phyloP scores from a whole-genome alignment of 2,329 filamentous ascomycete genomes.

The Cordyceps militaris region DNA sequence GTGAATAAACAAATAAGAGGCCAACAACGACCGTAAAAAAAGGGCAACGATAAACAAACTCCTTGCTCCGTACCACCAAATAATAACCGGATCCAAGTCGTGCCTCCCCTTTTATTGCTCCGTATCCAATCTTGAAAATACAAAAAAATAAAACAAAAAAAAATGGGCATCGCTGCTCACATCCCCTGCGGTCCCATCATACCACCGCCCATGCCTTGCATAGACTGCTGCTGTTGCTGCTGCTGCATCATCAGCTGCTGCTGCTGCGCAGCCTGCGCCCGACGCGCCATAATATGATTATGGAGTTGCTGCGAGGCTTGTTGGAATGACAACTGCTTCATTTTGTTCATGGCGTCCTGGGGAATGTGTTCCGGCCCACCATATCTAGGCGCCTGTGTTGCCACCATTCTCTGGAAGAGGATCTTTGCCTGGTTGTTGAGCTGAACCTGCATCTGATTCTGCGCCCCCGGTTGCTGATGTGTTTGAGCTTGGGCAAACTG shows the following conservation, averaged over 20 bases:
- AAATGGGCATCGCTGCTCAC: slow-evolving; percentile 23
- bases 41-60: background rate
- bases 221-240: slow-evolving; percentile 31
- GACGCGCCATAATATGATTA: slow-evolving; percentile 26
- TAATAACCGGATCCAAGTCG: background rate
- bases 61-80: slow-evolving; percentile 6
- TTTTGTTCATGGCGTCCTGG: slow-evolving; percentile 35
- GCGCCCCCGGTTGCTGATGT: background rate
- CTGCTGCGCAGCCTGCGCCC: slow-evolving; percentile 20
- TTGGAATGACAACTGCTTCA: slow-evolving; percentile 35
- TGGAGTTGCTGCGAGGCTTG: slow-evolving; percentile 24
- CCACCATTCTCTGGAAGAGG: slow-evolving; percentile 35
- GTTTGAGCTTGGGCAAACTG: slow-evolving; percentile 16
- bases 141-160: background rate
- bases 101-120: slow-evolving; percentile 9
- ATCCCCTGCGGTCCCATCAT: slow-evolving; percentile 48
- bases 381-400: slow-evolving; percentile 26
- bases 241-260: slow-evolving; percentile 31
- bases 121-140: slow-evolving; percentile 9
- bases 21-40: background rate
- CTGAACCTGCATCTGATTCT: slow-evolving; percentile 24
- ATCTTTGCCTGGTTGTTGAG: slow-evolving; percentile 27
- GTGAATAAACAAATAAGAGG: background rate
- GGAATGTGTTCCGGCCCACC: slow-evolving; percentile 41
- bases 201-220: slow-evolving; percentile 49